phyloP scores from a whole-genome alignment of 164 flowering plant genomes.

The Annona squamosa region DNA sequence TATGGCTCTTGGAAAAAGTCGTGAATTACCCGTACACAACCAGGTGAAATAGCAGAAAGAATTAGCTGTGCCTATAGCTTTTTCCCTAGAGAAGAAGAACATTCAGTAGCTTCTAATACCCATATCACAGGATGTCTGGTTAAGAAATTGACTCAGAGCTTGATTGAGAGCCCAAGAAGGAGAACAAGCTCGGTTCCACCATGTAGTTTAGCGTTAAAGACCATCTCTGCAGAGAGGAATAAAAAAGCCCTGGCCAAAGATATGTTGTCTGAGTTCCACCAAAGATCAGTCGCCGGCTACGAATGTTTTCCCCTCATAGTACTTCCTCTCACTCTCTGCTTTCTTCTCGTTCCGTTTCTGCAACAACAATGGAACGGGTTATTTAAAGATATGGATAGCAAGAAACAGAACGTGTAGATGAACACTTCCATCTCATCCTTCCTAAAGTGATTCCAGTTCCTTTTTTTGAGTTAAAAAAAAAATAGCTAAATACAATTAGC shows the following conservation, averaged over 20 bases:
- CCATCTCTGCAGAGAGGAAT: background rate
- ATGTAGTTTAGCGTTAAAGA: background rate
- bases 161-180: background rate
- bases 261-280: background rate
- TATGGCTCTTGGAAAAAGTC: background rate
- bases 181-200: background rate
- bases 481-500: too few relatives aligned
- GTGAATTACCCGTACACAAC: background rate
- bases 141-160: background rate
- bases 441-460: background rate
- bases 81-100: background rate
- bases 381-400: background rate
- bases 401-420: background rate
- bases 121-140: background rate
- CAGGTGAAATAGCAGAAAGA: background rate
- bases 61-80: background rate
- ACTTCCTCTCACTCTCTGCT: constrained; percentile 66
- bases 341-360: constrained; percentile 92
- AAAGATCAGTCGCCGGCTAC: constrained; percentile 58
- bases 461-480: too few relatives aligned
- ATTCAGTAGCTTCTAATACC: background rate
- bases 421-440: background rate
- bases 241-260: background rate
- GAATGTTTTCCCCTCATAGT: constrained; percentile 59
- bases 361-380: constrained; percentile 5